Percentiles rank a stretch among this genome's conserved stretches.
Evolutionary conservation across 2,329 filamentous ascomycete genomes (phyloP).

Genomic region (Botrytis paeoniae): DNA sequence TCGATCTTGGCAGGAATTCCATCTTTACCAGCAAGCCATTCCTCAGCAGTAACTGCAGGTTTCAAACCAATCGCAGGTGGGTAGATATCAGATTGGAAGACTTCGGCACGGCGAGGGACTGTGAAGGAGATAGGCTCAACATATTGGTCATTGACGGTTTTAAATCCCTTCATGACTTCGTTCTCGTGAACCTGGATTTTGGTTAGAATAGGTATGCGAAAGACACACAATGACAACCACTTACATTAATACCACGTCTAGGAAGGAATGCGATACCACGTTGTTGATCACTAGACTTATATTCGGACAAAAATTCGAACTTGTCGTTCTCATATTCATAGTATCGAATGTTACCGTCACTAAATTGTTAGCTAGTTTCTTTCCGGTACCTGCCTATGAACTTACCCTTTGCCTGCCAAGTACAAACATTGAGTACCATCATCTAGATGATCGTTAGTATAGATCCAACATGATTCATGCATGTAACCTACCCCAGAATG

Average conservation of each 20-base stretch:
- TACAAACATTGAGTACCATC: constrained; percentile 94
- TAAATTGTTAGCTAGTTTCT: constrained; percentile 40
- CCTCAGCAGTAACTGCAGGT: constrained; percentile 72
- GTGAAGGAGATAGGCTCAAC: constrained; percentile 98
- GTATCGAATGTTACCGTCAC: constrained; percentile 98
- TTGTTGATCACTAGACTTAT: constrained; percentile 95
- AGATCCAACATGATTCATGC: constrained; percentile 26
- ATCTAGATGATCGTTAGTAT: constrained; percentile 46
- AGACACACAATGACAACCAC: constrained; percentile 31
- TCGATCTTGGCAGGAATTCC: constrained; percentile 87
- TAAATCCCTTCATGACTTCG: constrained; percentile 92
- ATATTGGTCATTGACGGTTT: constrained; percentile 91
- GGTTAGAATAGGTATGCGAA: constrained; percentile 26
- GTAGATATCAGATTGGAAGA: constrained; percentile 96
- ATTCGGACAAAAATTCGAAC: constrained; percentile 94
- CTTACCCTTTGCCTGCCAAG: constrained; percentile 93
- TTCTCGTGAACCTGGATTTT: constrained; percentile 76
- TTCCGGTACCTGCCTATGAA: constrained; percentile 22
- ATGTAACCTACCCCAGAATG: constrained; percentile 76
- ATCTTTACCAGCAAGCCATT: constrained; percentile 86
- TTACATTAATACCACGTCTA: constrained; percentile 86
- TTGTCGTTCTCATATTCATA: constrained; percentile 99
- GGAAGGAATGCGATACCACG: constrained; percentile 92
- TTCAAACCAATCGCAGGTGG: constrained; percentile 79
- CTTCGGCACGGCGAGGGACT: constrained; percentile 87